These are phyloP conservation scores for Aspergillus sp. DNA, from an alignment of 2,329 filamentous ascomycete genomes.

Conservation along the genomic window DNA sequence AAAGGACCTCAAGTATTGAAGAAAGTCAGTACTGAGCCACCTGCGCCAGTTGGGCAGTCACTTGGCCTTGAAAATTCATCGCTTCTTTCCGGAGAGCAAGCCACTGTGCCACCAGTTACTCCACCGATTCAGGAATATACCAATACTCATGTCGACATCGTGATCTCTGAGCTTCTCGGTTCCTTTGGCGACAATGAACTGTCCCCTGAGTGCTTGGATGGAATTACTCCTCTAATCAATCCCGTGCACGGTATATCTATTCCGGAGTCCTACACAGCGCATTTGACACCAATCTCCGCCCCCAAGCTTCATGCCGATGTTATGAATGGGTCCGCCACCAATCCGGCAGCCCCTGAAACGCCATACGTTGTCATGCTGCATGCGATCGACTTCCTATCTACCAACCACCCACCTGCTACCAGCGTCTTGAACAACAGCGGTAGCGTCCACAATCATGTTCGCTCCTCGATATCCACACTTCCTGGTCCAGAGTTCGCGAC, in stretches of 20 bases:
- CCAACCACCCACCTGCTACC: conserved; percentile 45
- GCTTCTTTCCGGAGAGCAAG: conserved; percentile 25
- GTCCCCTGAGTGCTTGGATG: conserved; percentile 91
- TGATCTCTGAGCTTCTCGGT: conserved; percentile 84
- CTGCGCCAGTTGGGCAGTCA: conserved; percentile 27
- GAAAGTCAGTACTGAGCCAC: conserved; percentile 10
- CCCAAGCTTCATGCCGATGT: conserved; percentile 82
- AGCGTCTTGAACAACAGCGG: conserved; percentile 8
- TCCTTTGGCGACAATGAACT: conserved; percentile 97
- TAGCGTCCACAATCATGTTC: conserved; percentile 14
- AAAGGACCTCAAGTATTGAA: conserved; percentile 57
- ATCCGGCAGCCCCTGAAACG: conserved; percentile 72
- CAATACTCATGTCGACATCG: conserved; percentile 62
- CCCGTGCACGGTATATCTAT: conserved; percentile 83
- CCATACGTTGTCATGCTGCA: conserved; percentile 94
- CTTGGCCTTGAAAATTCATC: conserved; percentile 24
- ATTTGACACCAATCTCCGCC: conserved; percentile 83
- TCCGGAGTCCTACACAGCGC: conserved; percentile 85
- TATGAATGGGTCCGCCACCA: conserved; percentile 52
- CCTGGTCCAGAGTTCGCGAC: conserved; percentile 27
- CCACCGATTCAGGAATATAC: conserved; percentile 41
- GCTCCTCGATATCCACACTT: conserved; percentile 22
- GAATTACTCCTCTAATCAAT: conserved; percentile 83
- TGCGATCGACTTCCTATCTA: conserved; percentile 77
- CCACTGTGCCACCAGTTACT: conserved; percentile 27